Evolutionary conservation across 768 basidiomycete species (phyloP).

Genomic region (Phaffia tasmanica): DNA sequence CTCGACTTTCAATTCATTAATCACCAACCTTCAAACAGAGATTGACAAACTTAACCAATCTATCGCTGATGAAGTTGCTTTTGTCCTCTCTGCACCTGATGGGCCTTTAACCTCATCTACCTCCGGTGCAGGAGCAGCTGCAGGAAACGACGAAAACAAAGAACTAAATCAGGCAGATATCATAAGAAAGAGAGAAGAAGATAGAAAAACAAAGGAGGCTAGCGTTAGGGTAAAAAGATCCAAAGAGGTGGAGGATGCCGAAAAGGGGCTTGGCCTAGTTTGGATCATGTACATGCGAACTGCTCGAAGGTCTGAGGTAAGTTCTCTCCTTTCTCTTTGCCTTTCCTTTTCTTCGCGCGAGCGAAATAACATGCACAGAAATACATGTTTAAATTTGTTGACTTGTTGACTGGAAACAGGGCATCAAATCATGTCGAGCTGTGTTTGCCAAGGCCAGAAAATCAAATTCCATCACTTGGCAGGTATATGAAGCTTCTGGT

Average conservation of each 20-base stretch:
- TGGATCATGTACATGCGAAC: conserved; percentile 84
- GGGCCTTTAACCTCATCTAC: conserved; percentile 5
- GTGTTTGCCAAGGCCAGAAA: conserved; percentile 75
- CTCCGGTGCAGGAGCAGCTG: background rate
- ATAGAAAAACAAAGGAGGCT: conserved; percentile 34
- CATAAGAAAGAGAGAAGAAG: conserved; percentile 31
- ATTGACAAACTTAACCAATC: conserved; percentile 33
- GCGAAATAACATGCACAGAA: too few species aligned
- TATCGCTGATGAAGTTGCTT: conserved; percentile 29
- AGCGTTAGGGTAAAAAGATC: conserved; percentile 32
- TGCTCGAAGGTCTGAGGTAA: conserved; percentile 62
- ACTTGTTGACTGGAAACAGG: conserved; percentile 35
- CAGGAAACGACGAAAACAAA: conserved; percentile 25
- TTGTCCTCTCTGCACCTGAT: background rate
- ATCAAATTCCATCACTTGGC: conserved; percentile 54
- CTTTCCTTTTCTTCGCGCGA: background rate
- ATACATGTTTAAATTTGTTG: background rate
- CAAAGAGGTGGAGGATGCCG: conserved; percentile 45
- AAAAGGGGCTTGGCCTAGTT: conserved; percentile 60
- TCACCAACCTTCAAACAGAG: conserved; percentile 48
- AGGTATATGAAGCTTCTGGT: conserved; percentile 89
- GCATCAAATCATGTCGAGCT: conserved; percentile 62
- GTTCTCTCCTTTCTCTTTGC: conserved; percentile 23
- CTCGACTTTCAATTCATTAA: conserved; percentile 58
- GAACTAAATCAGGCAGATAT: conserved; percentile 40